Evolutionary conservation across 2,329 filamentous ascomycete genomes (phyloP).

Genomic region (Alternaria gaisen): DNA sequence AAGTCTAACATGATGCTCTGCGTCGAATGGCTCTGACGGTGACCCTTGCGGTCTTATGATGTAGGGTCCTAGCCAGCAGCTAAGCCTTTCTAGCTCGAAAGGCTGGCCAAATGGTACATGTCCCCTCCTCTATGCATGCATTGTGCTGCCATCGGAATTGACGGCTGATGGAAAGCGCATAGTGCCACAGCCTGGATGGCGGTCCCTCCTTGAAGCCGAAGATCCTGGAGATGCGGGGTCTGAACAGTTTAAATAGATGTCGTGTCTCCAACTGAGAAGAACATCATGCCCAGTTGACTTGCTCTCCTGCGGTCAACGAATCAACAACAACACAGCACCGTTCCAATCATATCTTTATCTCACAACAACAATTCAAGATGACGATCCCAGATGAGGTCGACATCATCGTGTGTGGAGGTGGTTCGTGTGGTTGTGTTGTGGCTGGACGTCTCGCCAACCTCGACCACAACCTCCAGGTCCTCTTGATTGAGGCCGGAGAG

Average conservation of each 20-base stretch:
- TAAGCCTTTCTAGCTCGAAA: constrained; percentile 19
- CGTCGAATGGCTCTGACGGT: constrained; percentile 16
- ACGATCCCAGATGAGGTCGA: constrained; percentile 80
- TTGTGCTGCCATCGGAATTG: constrained; percentile 24
- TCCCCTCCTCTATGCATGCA: constrained; percentile 38
- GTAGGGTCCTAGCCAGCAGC: constrained; percentile 18
- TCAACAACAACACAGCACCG: constrained; percentile 4
- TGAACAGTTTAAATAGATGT: constrained; percentile 38
- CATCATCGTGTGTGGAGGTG: constrained; percentile 80
- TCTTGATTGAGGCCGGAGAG: constrained; percentile 76
- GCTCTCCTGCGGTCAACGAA: constrained; percentile 38
- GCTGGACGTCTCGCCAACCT: constrained; percentile 73
- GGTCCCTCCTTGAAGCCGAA: constrained; percentile 36
- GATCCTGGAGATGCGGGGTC: constrained; percentile 42
- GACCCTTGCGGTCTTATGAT: constrained; percentile 15
- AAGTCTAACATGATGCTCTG: constrained; percentile 22
- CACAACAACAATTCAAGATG: constrained; percentile 51
- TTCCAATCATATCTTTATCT: constrained; percentile 9
- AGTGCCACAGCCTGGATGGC: constrained; percentile 29
- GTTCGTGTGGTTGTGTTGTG: constrained; percentile 67
- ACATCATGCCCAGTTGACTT: constrained; percentile 40
- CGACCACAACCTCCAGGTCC: constrained; percentile 75
- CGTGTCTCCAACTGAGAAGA: constrained; percentile 20
- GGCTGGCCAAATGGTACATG: constrained; percentile 27
- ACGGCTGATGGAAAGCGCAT: constrained; percentile 26